A percentile compares a stretch with the other conserved stretches of the same genome.
Evolutionary conservation across 2,329 filamentous ascomycete species (phyloP).

Genomic region (Laburnicola sp.): DNA sequence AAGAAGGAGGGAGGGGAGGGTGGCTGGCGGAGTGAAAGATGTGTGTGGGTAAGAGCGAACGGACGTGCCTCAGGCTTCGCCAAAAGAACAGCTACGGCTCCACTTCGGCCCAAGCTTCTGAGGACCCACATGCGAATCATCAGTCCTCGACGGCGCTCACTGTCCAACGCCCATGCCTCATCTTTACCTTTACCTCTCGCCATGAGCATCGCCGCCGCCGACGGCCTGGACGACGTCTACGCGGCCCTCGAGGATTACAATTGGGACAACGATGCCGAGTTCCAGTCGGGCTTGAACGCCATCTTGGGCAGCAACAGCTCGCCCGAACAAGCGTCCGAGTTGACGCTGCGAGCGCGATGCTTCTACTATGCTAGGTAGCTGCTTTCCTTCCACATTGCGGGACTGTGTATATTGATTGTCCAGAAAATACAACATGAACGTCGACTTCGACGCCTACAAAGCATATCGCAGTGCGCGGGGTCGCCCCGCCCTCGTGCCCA

Average conservation of each 20-base stretch:
- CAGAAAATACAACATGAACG: slow-evolving; percentile 51
- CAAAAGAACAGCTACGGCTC: slow-evolving; percentile 11
- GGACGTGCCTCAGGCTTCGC: slow-evolving; percentile 15
- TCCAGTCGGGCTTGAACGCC: slow-evolving; percentile 67
- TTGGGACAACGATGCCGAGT: slow-evolving; percentile 69
- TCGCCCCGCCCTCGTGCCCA: slow-evolving; percentile 25
- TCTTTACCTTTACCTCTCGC: slow-evolving; percentile 9
- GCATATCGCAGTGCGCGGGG: slow-evolving; percentile 56
- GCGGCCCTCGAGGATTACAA: slow-evolving; percentile 66
- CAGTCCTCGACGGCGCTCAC: slow-evolving; percentile 8
- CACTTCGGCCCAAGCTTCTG: slow-evolving; percentile 10
- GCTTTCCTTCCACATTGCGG: neutral
- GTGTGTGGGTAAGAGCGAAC: slow-evolving; percentile 14
- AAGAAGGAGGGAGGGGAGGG: slow-evolving; percentile 15
- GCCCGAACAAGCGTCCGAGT: slow-evolving; percentile 57
- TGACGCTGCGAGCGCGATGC: slow-evolving; percentile 68
- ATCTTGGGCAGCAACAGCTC: slow-evolving; percentile 64
- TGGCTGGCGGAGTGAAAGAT: slow-evolving; percentile 15
- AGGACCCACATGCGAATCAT: neutral
- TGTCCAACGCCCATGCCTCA: slow-evolving; percentile 9
- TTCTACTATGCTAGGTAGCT: slow-evolving; percentile 65
- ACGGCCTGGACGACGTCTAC: slow-evolving; percentile 51
- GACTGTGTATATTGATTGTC: slow-evolving; percentile 2
- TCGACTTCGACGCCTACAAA: slow-evolving; percentile 71
- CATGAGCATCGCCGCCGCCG: slow-evolving; percentile 31